phyloP scores from a whole-genome alignment of 2,329 filamentous ascomycete species.

The Cercospora janseana region DNA sequence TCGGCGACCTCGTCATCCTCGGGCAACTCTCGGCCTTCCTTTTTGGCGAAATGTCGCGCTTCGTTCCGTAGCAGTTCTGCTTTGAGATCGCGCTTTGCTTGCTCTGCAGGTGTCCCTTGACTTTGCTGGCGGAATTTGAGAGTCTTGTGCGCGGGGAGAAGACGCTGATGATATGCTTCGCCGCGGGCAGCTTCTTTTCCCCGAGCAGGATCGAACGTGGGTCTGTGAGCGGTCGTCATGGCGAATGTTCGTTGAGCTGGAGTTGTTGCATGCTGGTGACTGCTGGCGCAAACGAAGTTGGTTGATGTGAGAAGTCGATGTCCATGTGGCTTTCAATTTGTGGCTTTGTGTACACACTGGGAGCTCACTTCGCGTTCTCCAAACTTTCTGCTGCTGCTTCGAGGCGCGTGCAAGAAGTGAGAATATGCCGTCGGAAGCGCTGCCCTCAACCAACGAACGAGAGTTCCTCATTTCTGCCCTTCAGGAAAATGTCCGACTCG shows the following conservation, averaged over 20 bases:
- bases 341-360: not conserved
- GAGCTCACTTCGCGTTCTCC: not conserved
- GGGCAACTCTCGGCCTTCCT: constrained; percentile 59
- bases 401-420: not conserved
- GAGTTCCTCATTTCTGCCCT: constrained; percentile 83
- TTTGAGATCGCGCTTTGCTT: constrained; percentile 71
- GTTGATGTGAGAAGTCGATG: not conserved
- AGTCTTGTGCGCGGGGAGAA: constrained; percentile 88
- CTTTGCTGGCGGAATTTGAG: constrained; percentile 88
- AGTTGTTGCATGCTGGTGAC: not conserved
- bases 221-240: constrained; percentile 66
- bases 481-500: constrained; percentile 74
- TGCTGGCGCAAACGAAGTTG: not conserved
- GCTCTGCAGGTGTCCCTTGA: constrained; percentile 79
- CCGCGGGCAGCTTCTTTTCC: constrained; percentile 94
- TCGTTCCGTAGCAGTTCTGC: constrained; percentile 89
- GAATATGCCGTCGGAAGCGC: constrained; percentile 86
- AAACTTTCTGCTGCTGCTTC: constrained; percentile 1
- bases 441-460: constrained; percentile 85
- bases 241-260: constrained; percentile 26
- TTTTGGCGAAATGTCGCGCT: constrained; percentile 81
- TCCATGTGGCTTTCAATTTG: not conserved
- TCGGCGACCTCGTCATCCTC: constrained; percentile 37
- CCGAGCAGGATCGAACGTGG: constrained; percentile 92
- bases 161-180: constrained; percentile 91